Evolutionary conservation across 208 protist species (phyloP).

Genomic region (Acanthamoeba triangularis): DNA sequence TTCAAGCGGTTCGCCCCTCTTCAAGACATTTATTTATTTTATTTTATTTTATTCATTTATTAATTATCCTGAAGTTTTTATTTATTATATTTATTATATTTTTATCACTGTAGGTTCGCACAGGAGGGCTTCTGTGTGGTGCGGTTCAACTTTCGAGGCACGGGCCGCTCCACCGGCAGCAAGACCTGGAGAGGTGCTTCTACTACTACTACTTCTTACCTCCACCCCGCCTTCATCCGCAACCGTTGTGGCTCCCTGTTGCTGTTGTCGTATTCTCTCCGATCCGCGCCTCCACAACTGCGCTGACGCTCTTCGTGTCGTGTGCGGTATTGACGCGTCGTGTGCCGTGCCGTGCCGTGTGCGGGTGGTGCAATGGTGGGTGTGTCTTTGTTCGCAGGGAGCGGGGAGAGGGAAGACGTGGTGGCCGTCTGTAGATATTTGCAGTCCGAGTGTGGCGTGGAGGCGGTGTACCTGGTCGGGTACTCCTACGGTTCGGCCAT

Average conservation of each 20-base stretch:
- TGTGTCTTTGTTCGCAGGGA: not conserved
- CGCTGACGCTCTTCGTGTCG: not conserved
- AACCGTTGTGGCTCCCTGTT: not conserved
- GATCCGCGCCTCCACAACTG: not conserved
- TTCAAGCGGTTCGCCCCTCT: conserved; percentile 61
- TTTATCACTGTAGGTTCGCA: not conserved
- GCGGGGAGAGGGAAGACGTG: conserved; percentile 53
- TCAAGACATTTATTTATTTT: not conserved
- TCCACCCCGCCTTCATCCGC: not conserved
- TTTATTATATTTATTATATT: not conserved
- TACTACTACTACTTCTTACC: too few relatives aligned
- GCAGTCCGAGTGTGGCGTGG: conserved; percentile 45
- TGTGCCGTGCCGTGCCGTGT: not conserved
- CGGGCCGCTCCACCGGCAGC: conserved; percentile 59
- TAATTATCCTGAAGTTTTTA: not conserved
- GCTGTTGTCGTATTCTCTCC: not conserved
- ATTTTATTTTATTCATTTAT: not conserved
- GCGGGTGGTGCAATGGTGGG: not conserved
- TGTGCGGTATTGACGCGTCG: not conserved
- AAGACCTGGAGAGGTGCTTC: conserved; percentile 63
- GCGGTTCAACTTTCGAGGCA: conserved; percentile 72
- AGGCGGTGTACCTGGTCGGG: conserved; percentile 37
- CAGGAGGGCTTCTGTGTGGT: conserved; percentile 49
- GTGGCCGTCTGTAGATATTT: conserved; percentile 65
- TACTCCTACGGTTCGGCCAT: conserved; percentile 75